Evolutionary conservation across 352 stramenopile genomes (phyloP).

Genomic region (Globisporangium iwayamae): DNA sequence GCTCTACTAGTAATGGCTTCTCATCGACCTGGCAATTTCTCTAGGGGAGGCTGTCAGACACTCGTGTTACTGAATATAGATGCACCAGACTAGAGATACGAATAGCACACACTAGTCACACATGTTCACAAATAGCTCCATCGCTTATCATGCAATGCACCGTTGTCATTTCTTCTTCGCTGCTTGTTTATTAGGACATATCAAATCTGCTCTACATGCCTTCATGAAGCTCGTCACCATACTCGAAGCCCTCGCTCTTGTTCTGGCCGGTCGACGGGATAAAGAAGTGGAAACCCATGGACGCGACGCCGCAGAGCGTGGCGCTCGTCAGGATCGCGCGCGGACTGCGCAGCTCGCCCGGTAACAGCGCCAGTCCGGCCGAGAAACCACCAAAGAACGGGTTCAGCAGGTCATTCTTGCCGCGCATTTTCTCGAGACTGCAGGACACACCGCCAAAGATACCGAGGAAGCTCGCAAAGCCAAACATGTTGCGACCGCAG

Average conservation of each 20-base stretch:
- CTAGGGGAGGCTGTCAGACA: background rate
- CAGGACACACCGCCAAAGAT: slow-evolving; percentile 75
- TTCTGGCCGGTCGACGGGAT: slow-evolving; percentile 35
- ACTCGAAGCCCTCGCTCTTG: slow-evolving; percentile 12
- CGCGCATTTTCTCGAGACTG: slow-evolving; percentile 54
- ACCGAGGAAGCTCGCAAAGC: slow-evolving; percentile 70
- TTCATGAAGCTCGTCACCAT: background rate
- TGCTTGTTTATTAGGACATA: slow-evolving; percentile 6
- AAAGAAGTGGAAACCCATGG: slow-evolving; percentile 61
- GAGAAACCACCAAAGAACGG: slow-evolving; percentile 66
- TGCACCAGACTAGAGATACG: background rate
- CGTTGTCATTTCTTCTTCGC: background rate
- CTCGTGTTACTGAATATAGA: background rate
- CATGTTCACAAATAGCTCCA: background rate
- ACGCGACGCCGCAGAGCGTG: slow-evolving; percentile 44
- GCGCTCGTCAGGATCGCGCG: slow-evolving; percentile 37
- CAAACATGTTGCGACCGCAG: slow-evolving; percentile 53
- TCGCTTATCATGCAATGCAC: background rate
- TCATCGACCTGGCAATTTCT: background rate
- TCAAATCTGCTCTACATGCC: background rate
- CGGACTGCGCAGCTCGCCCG: slow-evolving; percentile 41
- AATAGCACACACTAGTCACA: background rate
- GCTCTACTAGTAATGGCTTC: background rate
- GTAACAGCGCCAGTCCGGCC: slow-evolving; percentile 47
- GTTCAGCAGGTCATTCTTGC: slow-evolving; percentile 57